These are phyloP conservation scores for Salvia sclarea DNA, from an alignment of 305 asterid species.

Conservation along the genomic window DNA sequence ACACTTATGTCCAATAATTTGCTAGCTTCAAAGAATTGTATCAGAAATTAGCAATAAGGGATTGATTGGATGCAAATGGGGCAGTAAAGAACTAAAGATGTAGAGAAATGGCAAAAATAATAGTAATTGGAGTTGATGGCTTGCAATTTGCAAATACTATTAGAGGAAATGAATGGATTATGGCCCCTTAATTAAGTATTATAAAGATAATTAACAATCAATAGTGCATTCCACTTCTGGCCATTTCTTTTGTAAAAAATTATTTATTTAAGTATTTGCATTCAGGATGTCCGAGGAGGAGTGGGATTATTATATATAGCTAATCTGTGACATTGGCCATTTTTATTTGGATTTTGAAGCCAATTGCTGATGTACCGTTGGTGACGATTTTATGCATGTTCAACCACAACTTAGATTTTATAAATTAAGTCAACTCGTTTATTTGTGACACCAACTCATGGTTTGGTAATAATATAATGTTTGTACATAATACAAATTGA, in stretches of 20 bases:
- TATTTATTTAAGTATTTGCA: neutral
- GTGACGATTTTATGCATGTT: conserved; percentile 35
- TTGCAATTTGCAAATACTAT: neutral
- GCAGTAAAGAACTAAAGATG: no score
- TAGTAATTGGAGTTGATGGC: neutral
- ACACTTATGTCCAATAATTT: neutral
- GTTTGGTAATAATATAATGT: neutral
- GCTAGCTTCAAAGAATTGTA: neutral
- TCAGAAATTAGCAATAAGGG: neutral
- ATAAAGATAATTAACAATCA: neutral
- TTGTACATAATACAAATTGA: no score
- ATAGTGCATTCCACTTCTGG: conserved; percentile 33
- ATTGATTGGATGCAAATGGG: neutral
- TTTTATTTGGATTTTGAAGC: neutral
- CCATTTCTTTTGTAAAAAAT: neutral
- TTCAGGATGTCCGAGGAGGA: no score
- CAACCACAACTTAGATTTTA: neutral
- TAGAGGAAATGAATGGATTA: conserved; percentile 6
- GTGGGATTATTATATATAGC: neutral
- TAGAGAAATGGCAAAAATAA: neutral
- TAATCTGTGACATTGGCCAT: neutral
- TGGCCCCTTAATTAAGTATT: neutral
- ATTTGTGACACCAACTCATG: neutral
- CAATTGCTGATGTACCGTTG: conserved; percentile 25
- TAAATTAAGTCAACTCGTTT: conserved; percentile 2